These are phyloP conservation scores for Curvularia lunata DNA, from an alignment of 2,329 filamentous ascomycete species.

Conservation along the genomic window DNA sequence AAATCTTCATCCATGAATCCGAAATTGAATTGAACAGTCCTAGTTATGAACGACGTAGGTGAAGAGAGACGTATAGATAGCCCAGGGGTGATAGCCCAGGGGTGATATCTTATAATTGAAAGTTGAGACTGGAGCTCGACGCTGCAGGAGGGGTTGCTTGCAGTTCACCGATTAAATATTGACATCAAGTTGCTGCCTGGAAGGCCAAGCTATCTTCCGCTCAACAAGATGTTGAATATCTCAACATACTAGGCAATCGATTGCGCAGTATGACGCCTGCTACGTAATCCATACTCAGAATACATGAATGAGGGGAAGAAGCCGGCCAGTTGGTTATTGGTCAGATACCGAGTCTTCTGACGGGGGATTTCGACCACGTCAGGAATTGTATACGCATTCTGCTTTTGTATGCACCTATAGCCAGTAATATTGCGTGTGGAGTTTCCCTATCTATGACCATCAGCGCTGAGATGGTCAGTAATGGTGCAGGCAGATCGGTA, in stretches of 20 bases:
- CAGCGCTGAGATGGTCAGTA: neutral
- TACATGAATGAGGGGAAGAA: neutral
- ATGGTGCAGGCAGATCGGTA: neutral
- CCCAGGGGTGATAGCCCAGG: too few species aligned
- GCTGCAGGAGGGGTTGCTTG: neutral
- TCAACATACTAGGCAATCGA: neutral
- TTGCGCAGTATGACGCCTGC: neutral
- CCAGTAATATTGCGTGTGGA: too few species aligned
- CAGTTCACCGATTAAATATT: conserved; percentile 2
- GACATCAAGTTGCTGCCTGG: neutral
- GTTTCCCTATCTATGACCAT: neutral
- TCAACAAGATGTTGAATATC: neutral
- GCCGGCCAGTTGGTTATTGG: neutral
- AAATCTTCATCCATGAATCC: conserved; percentile 4
- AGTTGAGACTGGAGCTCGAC: neutral
- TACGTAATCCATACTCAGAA: neutral
- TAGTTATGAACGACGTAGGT: too few species aligned
- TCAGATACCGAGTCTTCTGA: neutral
- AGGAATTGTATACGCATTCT: neutral
- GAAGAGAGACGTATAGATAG: neutral
- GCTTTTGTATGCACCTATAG: neutral
- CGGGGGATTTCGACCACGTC: neutral
- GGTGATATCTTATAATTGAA: neutral
- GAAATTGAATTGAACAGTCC: too few species aligned
- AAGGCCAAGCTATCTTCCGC: neutral